phyloP scores from a whole-genome alignment of 192 early-diverging fungal species.

The Bifiguratus adelaidae region DNA sequence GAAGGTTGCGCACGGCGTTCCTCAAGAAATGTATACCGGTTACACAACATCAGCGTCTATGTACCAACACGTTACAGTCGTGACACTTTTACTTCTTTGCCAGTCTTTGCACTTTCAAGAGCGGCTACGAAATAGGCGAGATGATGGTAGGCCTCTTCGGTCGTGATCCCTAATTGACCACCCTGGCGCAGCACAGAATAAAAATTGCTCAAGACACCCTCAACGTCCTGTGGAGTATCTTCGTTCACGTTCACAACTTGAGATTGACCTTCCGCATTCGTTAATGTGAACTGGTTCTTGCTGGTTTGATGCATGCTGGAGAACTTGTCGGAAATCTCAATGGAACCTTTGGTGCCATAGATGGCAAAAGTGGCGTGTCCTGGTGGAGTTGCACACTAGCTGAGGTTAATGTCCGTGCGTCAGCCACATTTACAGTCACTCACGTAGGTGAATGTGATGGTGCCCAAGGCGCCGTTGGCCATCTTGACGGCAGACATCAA shows the following conservation, averaged over 20 bases:
- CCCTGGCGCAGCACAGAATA: conserved; percentile 9
- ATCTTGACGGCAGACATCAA: conserved; percentile 9
- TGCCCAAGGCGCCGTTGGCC: conserved; percentile 13
- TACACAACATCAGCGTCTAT: no score
- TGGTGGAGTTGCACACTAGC: conserved; percentile 11
- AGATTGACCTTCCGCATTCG: conserved; percentile 4
- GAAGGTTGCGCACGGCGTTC: no score
- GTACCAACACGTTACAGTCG: no score
- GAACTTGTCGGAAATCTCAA: conserved; percentile 4
- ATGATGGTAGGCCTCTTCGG: conserved; percentile 19
- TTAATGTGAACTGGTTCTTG: conserved; percentile 1
- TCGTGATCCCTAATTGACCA: conserved; percentile 3
- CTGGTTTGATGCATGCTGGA: background rate
- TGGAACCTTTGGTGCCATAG: conserved; percentile 11
- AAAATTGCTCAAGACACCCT: conserved; percentile 17
- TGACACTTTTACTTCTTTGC: conserved; percentile 3
- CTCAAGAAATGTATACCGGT: no score
- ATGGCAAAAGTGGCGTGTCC: conserved; percentile 7
- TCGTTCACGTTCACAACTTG: conserved; percentile 1
- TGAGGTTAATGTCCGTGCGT: background rate
- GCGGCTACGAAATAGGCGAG: conserved; percentile 19
- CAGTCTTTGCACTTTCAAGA: conserved; percentile 15
- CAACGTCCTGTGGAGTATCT: conserved; percentile 18
- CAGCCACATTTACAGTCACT: background rate
- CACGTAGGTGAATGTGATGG: conserved; percentile 23